A percentile compares a stretch with the other conserved stretches of the same genome.
Conservation (phyloP, 345 rosid genomes). For the Linum lewisii region DNA sequence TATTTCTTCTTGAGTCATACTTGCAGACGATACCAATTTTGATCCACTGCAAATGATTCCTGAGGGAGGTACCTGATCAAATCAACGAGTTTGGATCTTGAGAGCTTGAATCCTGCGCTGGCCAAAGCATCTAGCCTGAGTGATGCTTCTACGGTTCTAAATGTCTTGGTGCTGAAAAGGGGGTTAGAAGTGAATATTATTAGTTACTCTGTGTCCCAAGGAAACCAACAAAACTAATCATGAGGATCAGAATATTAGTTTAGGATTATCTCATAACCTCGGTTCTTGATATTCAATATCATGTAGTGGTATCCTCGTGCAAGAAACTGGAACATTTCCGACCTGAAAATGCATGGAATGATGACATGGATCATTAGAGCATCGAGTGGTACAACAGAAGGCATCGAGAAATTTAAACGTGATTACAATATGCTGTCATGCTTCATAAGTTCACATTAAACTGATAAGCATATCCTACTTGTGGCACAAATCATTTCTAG, state of each 20-base stretch:
- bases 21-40: too few relatives aligned
- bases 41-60: background rate
- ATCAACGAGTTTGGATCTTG: constrained; percentile 71
- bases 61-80: constrained; percentile 50
- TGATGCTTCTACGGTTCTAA: constrained; percentile 77
- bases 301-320: constrained; percentile 65
- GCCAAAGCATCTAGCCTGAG: constrained; percentile 88
- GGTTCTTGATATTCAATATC: constrained; percentile 87
- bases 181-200: background rate
- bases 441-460: too few relatives aligned
- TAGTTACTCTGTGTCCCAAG: background rate
- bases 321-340: constrained; percentile 74
- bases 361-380: constrained; percentile 1
- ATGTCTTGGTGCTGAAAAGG: background rate
- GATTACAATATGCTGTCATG: too few relatives aligned
- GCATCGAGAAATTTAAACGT: background rate
- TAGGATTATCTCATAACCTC: constrained; percentile 31
- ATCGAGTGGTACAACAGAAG: background rate
- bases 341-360: constrained; percentile 35
- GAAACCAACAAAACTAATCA: background rate
- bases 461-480: background rate
- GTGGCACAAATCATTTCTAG: background rate
- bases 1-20: too few relatives aligned
- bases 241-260: background rate
- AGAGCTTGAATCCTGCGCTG: constrained; percentile 96